Conservation (phyloP, 176 grass and related monocot genomes). For the Carex myosuroides region DNA sequence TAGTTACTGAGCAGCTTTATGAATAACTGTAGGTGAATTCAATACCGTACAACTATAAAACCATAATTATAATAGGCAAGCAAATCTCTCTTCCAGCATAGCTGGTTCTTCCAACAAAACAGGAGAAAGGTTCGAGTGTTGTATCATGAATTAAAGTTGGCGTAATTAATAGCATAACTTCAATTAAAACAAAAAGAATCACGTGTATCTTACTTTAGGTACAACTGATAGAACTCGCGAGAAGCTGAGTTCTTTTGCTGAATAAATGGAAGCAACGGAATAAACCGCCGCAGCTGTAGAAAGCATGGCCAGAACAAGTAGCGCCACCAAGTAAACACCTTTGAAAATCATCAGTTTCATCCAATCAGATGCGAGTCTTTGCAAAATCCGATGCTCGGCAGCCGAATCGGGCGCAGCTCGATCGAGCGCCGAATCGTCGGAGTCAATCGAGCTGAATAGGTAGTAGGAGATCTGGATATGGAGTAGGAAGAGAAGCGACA, state of each 20-base stretch:
- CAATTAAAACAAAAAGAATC: neutral
- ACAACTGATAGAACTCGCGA: constrained; percentile 73
- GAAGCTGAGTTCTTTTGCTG: constrained; percentile 79
- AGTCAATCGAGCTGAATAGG: constrained; percentile 68
- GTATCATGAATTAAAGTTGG: neutral
- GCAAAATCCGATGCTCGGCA: constrained; percentile 38
- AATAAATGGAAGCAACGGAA: constrained; percentile 86
- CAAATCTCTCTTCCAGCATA: neutral
- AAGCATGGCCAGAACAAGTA: constrained; percentile 79
- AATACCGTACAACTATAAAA: neutral
- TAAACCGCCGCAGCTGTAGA: constrained; percentile 80
- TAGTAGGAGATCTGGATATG: constrained; percentile 80
- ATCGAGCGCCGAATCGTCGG: constrained; percentile 59
- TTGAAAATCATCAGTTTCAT: constrained; percentile 62
- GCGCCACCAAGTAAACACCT: constrained; percentile 63
- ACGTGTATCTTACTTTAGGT: constrained; percentile 24
- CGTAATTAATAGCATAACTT: neutral
- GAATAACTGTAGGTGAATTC: neutral
- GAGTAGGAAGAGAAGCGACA: constrained; percentile 63
- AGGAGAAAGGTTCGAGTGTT: neutral
- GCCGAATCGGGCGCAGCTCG: constrained; percentile 36
- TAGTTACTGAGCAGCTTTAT: neutral
- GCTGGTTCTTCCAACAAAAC: neutral
- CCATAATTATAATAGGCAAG: neutral
- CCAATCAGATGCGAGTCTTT: constrained; percentile 53